Conservation (phyloP, 2,329 filamentous ascomycete genomes). For the Akanthomyces uredinophilus region DNA sequence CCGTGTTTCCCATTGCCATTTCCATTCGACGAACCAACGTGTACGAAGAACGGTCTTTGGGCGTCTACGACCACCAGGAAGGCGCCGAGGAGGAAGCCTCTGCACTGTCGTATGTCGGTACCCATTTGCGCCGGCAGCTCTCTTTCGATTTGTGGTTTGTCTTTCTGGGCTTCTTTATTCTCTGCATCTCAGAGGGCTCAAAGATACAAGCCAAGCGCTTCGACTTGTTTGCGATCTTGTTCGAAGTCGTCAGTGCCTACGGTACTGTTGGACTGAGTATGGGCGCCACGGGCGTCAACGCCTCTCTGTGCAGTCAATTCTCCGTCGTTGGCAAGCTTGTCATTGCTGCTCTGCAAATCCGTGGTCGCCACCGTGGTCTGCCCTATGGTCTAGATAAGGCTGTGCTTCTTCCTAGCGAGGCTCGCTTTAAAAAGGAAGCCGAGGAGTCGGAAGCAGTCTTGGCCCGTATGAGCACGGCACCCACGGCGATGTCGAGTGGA, state of each 20-base stretch:
- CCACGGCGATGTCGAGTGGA: constrained; percentile 24
- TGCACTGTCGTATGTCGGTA: constrained; percentile 77
- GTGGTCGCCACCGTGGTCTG: constrained; percentile 62
- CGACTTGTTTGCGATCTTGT: constrained; percentile 65
- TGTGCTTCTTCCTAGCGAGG: constrained; percentile 53
- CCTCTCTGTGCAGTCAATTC: constrained; percentile 81
- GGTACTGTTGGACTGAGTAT: constrained; percentile 90
- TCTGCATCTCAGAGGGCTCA: constrained; percentile 78
- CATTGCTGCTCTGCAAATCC: constrained; percentile 64
- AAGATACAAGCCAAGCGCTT: constrained; percentile 61
- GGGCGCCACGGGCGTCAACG: constrained; percentile 70
- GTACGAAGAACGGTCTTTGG: constrained; percentile 85
- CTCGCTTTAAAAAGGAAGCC: constrained; percentile 49
- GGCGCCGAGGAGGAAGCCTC: constrained; percentile 43
- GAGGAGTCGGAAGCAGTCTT: constrained; percentile 40
- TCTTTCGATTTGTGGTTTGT: constrained; percentile 98
- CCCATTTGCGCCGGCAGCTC: constrained; percentile 86
- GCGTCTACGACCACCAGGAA: constrained; percentile 58
- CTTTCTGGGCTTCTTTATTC: constrained; percentile 87
- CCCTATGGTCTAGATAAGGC: constrained; percentile 63
- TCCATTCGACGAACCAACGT: constrained; percentile 91
- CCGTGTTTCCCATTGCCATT: constrained; percentile 93
- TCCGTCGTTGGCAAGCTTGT: constrained; percentile 65
- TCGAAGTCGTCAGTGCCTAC: constrained; percentile 86
- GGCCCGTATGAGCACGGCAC: constrained; percentile 31